Base-by-base conservation (phyloP, 2,329 filamentous ascomycete genomes). In the Cladosporium sp. region DNA sequence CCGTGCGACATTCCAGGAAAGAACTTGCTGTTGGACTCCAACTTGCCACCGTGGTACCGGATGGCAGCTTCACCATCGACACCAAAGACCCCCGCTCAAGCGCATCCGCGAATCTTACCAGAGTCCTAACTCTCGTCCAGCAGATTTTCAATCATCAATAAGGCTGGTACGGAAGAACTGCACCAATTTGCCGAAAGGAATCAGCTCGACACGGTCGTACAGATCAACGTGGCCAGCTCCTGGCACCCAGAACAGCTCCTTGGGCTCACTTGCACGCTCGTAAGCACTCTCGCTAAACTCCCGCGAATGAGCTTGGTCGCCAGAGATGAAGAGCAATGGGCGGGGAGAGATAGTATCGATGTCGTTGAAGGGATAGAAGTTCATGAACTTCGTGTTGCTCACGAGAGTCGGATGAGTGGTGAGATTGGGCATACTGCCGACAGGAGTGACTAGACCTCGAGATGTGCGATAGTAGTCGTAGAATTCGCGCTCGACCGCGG, bases 331-430 rank as follows among this genome's bases (percentile, higher is more conserved):
- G 33, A 53, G 32, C 46, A 53, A 18, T n/a, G 51, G 51, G 7
- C 51, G 42, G n/a, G 51, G 51, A 1, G 51, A 53, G 12, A 53
- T 53, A 1, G 30, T 50, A 2, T 50, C 51, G 36, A 53, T 47
- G 19, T 50, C 51, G n/a, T 53, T 22, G 47, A 50, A 50, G 1
- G 51, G 46, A 38, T 53, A 53, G 20, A 50, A 53, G 38, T 53
- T 50, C 27, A 47, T 38, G 15, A 50, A 42, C 30, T 50, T 53
- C 19, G 16, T 27, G n/a, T 50, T 42, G 38, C 32, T 42, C 12
- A 47, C 27, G 8, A 50, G 13, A 3, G 47, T 42, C 11, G 27
- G 20, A 7, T 38, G 27, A n/a, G 46, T 50, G 20, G 51, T 53
- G 8, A 42, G 16, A 27, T 53, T 53, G 12, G 51, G 51, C n/a